Percentiles rank a stretch among this genome's conserved stretches.
Evolutionary conservation across 2,329 filamentous ascomycete genomes (phyloP).

Genomic region (Clonostachys sp.): DNA sequence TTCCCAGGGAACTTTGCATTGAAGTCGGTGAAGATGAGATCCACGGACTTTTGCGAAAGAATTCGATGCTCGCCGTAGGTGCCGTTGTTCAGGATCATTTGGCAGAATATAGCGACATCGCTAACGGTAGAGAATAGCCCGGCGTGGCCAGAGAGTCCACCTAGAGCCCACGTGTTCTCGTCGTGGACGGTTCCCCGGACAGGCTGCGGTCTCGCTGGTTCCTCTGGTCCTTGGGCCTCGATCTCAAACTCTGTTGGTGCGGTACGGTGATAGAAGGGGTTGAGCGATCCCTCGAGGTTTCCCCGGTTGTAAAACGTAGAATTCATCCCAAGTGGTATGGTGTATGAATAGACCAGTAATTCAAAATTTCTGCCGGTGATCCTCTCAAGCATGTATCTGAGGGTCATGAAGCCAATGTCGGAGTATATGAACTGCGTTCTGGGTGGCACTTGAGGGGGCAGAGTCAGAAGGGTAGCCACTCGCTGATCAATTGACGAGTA

Average conservation of each 20-base stretch:
- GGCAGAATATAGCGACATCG: slow-evolving; percentile 21
- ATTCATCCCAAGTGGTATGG: slow-evolving; percentile 16
- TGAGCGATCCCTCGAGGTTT: slow-evolving; percentile 15
- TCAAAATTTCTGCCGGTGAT: slow-evolving; percentile 16
- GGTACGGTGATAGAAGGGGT: slow-evolving; percentile 15
- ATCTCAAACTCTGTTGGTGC: slow-evolving; percentile 23
- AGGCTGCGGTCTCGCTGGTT: slow-evolving; percentile 25
- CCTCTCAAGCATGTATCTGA: slow-evolving; percentile 18
- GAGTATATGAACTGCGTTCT: slow-evolving; percentile 22
- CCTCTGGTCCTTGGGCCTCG: slow-evolving; percentile 15
- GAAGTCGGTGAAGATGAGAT: slow-evolving; percentile 24
- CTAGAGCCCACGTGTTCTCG: slow-evolving; percentile 25
- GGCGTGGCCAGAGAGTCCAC: slow-evolving; percentile 25
- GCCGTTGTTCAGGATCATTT: slow-evolving; percentile 29
- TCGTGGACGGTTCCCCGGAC: slow-evolving; percentile 29
- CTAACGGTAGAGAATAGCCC: slow-evolving; percentile 24
- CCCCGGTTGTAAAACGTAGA: slow-evolving; percentile 24
- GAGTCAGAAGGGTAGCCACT: slow-evolving; percentile 15
- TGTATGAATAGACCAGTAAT: slow-evolving; percentile 15
- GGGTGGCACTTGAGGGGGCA: slow-evolving; percentile 14
- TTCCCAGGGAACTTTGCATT: slow-evolving; percentile 16
- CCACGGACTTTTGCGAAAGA: slow-evolving; percentile 16
- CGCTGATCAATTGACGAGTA: slow-evolving; percentile 9
- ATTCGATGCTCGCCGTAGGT: slow-evolving; percentile 20
- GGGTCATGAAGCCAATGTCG: slow-evolving; percentile 25